These are phyloP conservation scores for Paratinospora sagittata DNA, from an alignment of 164 flowering plant genomes.

Conservation along the genomic window DNA sequence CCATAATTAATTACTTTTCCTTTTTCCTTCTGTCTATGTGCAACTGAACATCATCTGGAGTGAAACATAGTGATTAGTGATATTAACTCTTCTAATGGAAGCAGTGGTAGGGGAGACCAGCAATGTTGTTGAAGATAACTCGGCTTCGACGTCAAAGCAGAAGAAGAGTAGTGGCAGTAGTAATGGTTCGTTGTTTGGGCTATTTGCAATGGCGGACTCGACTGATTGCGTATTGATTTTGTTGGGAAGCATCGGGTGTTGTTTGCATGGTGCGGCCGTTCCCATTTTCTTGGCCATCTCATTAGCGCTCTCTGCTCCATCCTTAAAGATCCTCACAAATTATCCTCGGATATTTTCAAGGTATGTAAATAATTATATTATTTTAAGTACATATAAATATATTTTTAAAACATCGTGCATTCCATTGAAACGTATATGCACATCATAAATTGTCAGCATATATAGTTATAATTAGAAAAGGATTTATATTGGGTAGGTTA, in stretches of 20 bases:
- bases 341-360: constrained; percentile 49
- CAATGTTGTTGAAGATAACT: not conserved
- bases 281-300: constrained; percentile 67
- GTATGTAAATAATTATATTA: too few relatives aligned
- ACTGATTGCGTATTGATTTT: constrained; percentile 55
- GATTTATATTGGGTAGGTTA: too few relatives aligned
- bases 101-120: not conserved
- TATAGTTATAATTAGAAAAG: too few relatives aligned
- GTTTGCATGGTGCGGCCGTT: constrained; percentile 61
- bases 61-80: too few relatives aligned
- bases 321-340: constrained; percentile 28
- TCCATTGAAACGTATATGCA: not conserved
- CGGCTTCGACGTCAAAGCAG: not conserved
- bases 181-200: constrained; percentile 28
- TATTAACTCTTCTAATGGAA: too few relatives aligned
- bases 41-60: too few relatives aligned
- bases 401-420: too few relatives aligned
- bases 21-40: too few relatives aligned
- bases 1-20: too few relatives aligned
- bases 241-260: constrained; percentile 55
- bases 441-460: too few relatives aligned
- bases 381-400: too few relatives aligned
- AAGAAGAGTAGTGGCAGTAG: not conserved
- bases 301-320: constrained; percentile 56
- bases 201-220: constrained; percentile 57